These are phyloP conservation scores for Gaeumannomyces tritici DNA, from an alignment of 2,329 filamentous ascomycete species.

Conservation along the genomic window DNA sequence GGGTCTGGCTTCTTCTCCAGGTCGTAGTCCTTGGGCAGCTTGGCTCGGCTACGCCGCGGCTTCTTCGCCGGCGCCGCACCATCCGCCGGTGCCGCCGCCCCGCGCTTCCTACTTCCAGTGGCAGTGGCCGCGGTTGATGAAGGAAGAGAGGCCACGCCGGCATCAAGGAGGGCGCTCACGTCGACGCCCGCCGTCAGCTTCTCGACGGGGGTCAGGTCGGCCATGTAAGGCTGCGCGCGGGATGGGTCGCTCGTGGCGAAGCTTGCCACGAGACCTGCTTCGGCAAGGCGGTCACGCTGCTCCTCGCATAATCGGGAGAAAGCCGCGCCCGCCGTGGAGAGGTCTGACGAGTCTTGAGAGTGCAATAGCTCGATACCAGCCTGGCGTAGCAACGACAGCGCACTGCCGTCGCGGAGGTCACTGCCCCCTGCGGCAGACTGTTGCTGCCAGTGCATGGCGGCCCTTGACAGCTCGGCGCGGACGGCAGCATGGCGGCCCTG, in stretches of 20 bases:
- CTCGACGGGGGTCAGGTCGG: conserved; percentile 51
- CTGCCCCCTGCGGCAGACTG: conserved; percentile 29
- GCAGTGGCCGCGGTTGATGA: conserved; percentile 18
- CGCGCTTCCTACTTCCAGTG: conserved; percentile 32
- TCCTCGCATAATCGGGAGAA: conserved; percentile 66
- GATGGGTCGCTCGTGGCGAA: conserved; percentile 53
- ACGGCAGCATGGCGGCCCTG: conserved; percentile 66
- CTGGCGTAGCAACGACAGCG: conserved; percentile 59
- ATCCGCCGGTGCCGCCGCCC: conserved; percentile 23
- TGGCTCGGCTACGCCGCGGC: conserved; percentile 45
- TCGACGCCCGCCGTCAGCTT: conserved; percentile 53
- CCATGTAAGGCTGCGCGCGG: conserved; percentile 43
- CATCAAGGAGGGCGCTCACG: conserved; percentile 50
- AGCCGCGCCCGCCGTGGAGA: conserved; percentile 63
- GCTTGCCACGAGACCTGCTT: conserved; percentile 79
- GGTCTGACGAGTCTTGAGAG: conserved; percentile 60
- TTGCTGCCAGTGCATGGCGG: conserved; percentile 70
- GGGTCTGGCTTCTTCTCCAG: conserved; percentile 74
- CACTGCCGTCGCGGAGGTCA: conserved; percentile 20
- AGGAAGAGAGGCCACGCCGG: conserved; percentile 49
- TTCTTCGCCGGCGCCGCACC: conserved; percentile 31
- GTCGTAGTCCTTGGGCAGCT: conserved; percentile 65
- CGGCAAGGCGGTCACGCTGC: conserved; percentile 57
- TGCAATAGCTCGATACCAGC: conserved; percentile 76
- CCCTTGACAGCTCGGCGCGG: conserved; percentile 65